Evolutionary conservation across 768 basidiomycete species (phyloP).

Genomic region (Cubamyces lactineus): DNA sequence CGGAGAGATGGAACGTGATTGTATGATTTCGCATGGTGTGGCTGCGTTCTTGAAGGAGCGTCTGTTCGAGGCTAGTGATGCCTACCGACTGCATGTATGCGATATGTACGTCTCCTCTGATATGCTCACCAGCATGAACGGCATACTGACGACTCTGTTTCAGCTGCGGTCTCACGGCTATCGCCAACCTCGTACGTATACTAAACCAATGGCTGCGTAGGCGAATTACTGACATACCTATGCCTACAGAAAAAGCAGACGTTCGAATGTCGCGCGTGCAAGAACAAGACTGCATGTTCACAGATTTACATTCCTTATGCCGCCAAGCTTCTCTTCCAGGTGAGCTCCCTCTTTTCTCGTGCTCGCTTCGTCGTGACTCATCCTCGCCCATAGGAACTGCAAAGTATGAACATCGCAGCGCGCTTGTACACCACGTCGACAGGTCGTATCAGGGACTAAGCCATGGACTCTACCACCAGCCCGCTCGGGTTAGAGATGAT

Average conservation of each 20-base stretch:
- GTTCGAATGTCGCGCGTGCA: slow-evolving; percentile 97
- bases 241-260: slow-evolving; percentile 87
- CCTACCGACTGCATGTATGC: slow-evolving; percentile 93
- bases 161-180: slow-evolving; percentile 94
- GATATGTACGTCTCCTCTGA: slow-evolving; percentile 72
- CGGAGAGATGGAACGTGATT: slow-evolving; percentile 99
- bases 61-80: slow-evolving; percentile 90
- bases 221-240: slow-evolving; percentile 15
- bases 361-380: background rate
- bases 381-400: slow-evolving; percentile 64
- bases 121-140: background rate
- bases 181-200: slow-evolving; percentile 79
- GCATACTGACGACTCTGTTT: slow-evolving; percentile 22
- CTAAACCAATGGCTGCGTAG: no score
- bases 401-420: slow-evolving; percentile 94
- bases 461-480: slow-evolving; percentile 24
- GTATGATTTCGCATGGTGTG: slow-evolving; percentile 99
- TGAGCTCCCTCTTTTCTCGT: slow-evolving; percentile 34
- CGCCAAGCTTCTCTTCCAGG: slow-evolving; percentile 96
- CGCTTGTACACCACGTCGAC: slow-evolving; percentile 86
- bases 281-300: slow-evolving; percentile 94
- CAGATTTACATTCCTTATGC: slow-evolving; percentile 95
- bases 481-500: slow-evolving; percentile 26
- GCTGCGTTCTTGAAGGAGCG: slow-evolving; percentile 98
- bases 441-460: slow-evolving; percentile 74